Percentiles rank a stretch among this genome's conserved stretches.
phyloP scores from a whole-genome alignment of 805 yeast species.

The Peterozyma xylosa region DNA sequence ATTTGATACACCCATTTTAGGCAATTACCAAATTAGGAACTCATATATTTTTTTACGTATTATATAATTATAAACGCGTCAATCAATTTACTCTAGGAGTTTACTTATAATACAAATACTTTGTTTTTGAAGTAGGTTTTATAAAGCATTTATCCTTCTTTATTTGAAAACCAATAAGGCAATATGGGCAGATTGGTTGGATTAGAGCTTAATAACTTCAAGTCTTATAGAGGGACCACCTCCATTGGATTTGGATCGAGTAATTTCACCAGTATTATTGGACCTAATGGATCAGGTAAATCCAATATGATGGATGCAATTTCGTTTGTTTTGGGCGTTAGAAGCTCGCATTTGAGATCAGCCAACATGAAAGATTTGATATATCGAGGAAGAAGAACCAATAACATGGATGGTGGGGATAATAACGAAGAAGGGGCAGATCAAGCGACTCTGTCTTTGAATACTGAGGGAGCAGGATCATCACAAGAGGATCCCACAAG shows the following conservation, averaged over 20 bases:
- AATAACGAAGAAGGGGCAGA: conserved; percentile 9
- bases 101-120: too few relatives aligned
- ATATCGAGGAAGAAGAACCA: conserved; percentile 57
- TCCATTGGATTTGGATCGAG: conserved; percentile 78
- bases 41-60: too few relatives aligned
- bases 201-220: conserved; percentile 77
- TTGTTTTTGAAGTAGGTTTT: too few relatives aligned
- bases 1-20: too few relatives aligned
- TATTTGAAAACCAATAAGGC: not conserved
- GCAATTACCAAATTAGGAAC: too few relatives aligned
- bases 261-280: conserved; percentile 83
- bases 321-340: conserved; percentile 85
- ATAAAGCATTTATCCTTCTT: not conserved
- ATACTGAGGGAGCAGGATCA: conserved; percentile 15
- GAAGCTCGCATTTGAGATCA: conserved; percentile 71
- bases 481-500: conserved; percentile 28
- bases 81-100: too few relatives aligned
- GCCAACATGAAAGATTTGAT: conserved; percentile 66
- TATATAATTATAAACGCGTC: too few relatives aligned
- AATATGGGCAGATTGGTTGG: conserved; percentile 79
- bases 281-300: conserved; percentile 99
- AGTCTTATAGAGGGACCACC: conserved; percentile 77
- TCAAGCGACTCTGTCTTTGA: conserved; percentile 10
- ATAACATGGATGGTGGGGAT: conserved; percentile 17
- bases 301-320: conserved; percentile 96